Conservation (phyloP, 768 basidiomycete genomes). For the Cystofilobasidium capitatum region DNA sequence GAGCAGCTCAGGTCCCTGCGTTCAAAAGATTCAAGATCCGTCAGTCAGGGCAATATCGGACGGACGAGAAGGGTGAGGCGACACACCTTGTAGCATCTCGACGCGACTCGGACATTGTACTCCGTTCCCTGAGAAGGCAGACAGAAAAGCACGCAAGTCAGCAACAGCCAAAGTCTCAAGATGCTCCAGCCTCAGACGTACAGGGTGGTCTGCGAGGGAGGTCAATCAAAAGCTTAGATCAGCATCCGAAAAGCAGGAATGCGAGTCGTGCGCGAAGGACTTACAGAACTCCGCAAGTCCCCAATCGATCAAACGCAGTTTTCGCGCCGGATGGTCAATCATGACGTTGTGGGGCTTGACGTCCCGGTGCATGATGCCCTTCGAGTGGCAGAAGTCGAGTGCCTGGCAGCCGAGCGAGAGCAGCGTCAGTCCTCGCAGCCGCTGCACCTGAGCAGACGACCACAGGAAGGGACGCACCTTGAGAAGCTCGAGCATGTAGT, state of each 20-base stretch:
- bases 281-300: conserved; percentile 95
- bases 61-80: neutral
- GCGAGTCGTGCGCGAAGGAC: neutral
- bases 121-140: conserved; percentile 76
- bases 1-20: conserved; percentile 77
- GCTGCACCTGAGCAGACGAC: neutral
- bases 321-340: conserved; percentile 96
- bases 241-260: too few species aligned
- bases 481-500: conserved; percentile 65
- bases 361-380: conserved; percentile 97
- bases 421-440: neutral
- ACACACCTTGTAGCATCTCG: conserved; percentile 74
- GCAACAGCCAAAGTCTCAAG: too few species aligned
- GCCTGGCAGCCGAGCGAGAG: conserved; percentile 42
- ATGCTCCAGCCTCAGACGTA: too few species aligned
- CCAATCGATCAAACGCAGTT: conserved; percentile 97
- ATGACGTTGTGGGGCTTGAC: conserved; percentile 99
- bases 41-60: neutral
- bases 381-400: conserved; percentile 93
- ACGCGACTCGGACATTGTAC: conserved; percentile 96
- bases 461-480: neutral
- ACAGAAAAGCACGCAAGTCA: too few species aligned
- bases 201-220: too few species aligned
- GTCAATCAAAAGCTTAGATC: too few species aligned
- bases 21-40: neutral